These are phyloP conservation scores for Opeltia flavorubescens DNA, from an alignment of 495 filamentous ascomycete species.

Conservation along the genomic window DNA sequence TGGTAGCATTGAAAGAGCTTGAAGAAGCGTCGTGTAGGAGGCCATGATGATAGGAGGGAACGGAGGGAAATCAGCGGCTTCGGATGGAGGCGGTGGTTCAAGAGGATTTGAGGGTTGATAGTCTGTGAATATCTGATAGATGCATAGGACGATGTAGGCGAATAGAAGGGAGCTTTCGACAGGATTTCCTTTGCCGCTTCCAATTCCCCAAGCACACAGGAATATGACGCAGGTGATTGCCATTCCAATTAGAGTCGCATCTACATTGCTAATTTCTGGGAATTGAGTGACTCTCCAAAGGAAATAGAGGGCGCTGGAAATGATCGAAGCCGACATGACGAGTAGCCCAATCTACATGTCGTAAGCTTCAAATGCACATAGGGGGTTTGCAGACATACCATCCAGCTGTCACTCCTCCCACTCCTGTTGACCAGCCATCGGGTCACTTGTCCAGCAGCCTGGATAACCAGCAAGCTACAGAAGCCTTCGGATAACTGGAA, in stretches of 20 bases:
- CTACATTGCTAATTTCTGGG: conserved; percentile 83
- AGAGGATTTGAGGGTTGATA: conserved; percentile 63
- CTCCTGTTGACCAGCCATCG: conserved; percentile 82
- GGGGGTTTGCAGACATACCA: conserved; percentile 47
- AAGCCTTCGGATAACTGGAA: conserved; percentile 95
- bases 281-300: conserved; percentile 89
- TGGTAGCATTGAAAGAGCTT: conserved; percentile 70
- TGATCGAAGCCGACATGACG: conserved; percentile 74
- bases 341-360: conserved; percentile 66
- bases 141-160: conserved; percentile 89
- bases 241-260: conserved; percentile 83
- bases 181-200: conserved; percentile 84
- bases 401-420: conserved; percentile 88
- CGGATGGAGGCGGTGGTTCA: conserved; percentile 36
- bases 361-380: background rate
- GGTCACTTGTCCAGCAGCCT: conserved; percentile 88
- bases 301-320: conserved; percentile 90
- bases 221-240: conserved; percentile 85
- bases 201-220: conserved; percentile 86
- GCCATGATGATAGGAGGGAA: conserved; percentile 96
- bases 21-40: conserved; percentile 83
- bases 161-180: conserved; percentile 93
- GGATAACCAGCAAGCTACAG: conserved; percentile 89
- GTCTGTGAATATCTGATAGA: conserved; percentile 98
- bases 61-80: conserved; percentile 74